Evolutionary conservation across 371 early-diverging fungal species (phyloP), one percentile per base, ranked within the genome.

Genomic region (Fennellomyces sp.): DNA sequence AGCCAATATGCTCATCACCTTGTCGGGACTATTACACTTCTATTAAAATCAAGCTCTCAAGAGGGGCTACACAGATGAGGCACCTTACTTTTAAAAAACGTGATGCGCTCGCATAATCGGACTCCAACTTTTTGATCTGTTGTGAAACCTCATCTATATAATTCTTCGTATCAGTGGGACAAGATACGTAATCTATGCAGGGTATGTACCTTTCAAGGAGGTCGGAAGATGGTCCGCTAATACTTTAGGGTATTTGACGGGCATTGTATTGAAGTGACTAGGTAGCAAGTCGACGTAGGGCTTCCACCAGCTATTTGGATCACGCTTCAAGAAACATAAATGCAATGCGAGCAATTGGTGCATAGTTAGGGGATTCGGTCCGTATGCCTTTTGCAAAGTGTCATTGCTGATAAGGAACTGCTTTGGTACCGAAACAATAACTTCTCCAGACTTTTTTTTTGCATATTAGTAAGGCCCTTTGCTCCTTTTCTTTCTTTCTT

Each of bases 211-310:
- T 65, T 66, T 65, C 5, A 79, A 66, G 38, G 73, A 70, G 36
- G 42, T 48, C 4, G 86, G 84, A 8, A 86, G 52, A 29, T 80
- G 75, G 17, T 69, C 68, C 2, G 65, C 53, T 1, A 80, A 58
- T 2, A 61, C 63, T 13, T 59, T 39, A 1, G 82, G 76, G 62
- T 80, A 86, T 67, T 76, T 71, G 48, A 83, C 82, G 26, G 86
- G 84, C 80, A 86, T 81, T 6, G 86, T 86, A 57, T 82, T 71
- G 56, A 86, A 86, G 61, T 82, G 82, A 11, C 70, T 73, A 17
- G 86, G 86, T 19, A 86, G 58, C 38, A 86, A 39, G 36, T 75
- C 73, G 23, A 79, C 26, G 54, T 86, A 86, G 1, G 82, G 76
- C 56, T 76, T 69, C 86, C 86, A 86, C 66, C 78, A 75, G 5